Percentiles rank a stretch among this genome's conserved stretches.
Evolutionary conservation across 495 filamentous ascomycete genomes (phyloP).

Genomic region (Melanomma pulvis-pyrius): DNA sequence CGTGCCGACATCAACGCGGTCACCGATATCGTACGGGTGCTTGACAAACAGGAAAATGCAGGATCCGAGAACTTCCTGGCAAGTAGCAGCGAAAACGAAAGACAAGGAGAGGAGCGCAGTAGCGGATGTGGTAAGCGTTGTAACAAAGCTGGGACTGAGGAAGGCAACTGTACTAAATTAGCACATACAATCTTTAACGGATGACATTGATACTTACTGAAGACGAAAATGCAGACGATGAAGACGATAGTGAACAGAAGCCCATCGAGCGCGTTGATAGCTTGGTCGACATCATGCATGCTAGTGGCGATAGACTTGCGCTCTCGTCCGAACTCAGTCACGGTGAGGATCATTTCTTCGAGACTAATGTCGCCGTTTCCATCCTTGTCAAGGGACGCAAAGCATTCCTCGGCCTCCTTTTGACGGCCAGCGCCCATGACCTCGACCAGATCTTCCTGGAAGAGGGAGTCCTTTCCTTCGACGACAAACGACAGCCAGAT

Average conservation of each 20-base stretch:
- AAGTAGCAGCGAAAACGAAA: slow-evolving; percentile 89
- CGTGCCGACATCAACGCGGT: slow-evolving; percentile 81
- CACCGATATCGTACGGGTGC: slow-evolving; percentile 90
- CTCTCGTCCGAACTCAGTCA: slow-evolving; percentile 79
- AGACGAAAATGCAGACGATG: slow-evolving; percentile 81
- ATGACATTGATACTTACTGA: slow-evolving; percentile 58
- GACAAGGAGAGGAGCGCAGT: slow-evolving; percentile 92
- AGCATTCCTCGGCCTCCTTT: slow-evolving; percentile 79
- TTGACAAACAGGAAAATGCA: slow-evolving; percentile 99
- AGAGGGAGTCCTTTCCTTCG: slow-evolving; percentile 80
- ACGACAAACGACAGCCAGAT: slow-evolving; percentile 99
- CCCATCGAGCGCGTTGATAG: slow-evolving; percentile 85
- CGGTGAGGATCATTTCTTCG: slow-evolving; percentile 91
- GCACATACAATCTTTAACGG: not conserved
- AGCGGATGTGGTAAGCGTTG: slow-evolving; percentile 89
- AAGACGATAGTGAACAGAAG: slow-evolving; percentile 77
- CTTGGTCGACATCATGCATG: slow-evolving; percentile 97
- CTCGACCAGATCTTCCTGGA: slow-evolving; percentile 78
- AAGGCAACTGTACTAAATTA: slow-evolving; percentile 62
- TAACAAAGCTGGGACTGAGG: slow-evolving; percentile 79
- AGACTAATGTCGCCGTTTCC: slow-evolving; percentile 90
- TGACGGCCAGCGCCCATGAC: slow-evolving; percentile 76
- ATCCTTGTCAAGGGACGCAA: slow-evolving; percentile 77
- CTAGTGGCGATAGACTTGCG: slow-evolving; percentile 83
- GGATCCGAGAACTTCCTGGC: slow-evolving; percentile 90